Percentiles rank a stretch among this genome's conserved stretches.
Conservation (phyloP, 805 yeast species). For the Candida multigemmis region DNA sequence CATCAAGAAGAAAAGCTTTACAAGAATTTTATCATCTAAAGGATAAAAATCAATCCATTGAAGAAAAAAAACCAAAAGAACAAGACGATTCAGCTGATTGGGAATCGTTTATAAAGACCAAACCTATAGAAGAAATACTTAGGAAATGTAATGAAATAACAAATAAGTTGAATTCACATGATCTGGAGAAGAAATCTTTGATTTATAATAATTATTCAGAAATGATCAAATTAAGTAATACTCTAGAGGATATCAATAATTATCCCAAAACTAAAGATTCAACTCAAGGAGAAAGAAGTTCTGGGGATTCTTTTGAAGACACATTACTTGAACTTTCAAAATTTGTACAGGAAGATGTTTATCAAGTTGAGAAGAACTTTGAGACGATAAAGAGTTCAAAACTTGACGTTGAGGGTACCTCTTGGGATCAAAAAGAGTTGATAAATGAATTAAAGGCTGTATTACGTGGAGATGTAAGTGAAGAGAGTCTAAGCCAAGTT, state of each 20-base stretch:
- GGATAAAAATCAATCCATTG: background rate
- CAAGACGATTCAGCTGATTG: background rate
- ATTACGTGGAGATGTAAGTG: no score
- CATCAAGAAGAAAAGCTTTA: slow-evolving; percentile 30
- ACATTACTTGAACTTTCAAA: no score
- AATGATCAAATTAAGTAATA: slow-evolving; percentile 55
- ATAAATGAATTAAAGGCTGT: no score
- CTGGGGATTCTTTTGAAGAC: no score
- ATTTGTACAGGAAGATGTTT: no score
- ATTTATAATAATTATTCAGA: slow-evolving; percentile 73
- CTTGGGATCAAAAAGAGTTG: no score
- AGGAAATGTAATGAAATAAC: slow-evolving; percentile 26
- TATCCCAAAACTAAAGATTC: slow-evolving; percentile 6
- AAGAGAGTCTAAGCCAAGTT: no score
- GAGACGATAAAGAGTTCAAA: no score
- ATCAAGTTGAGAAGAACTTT: no score
- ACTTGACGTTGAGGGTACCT: no score
- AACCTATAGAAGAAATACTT: slow-evolving; percentile 20
- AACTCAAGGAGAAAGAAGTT: no score
- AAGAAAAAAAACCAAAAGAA: slow-evolving; percentile 1
- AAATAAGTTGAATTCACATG: slow-evolving; percentile 40
- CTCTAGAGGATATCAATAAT: slow-evolving; percentile 27
- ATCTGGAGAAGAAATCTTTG: slow-evolving; percentile 57
- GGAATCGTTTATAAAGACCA: slow-evolving; percentile 9
- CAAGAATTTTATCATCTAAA: slow-evolving; percentile 27